A percentile compares a stretch with the other conserved stretches of the same genome.
These are phyloP conservation scores for Xylaria hypoxylon DNA, from an alignment of 2,329 filamentous ascomycete genomes.

Conservation along the genomic window DNA sequence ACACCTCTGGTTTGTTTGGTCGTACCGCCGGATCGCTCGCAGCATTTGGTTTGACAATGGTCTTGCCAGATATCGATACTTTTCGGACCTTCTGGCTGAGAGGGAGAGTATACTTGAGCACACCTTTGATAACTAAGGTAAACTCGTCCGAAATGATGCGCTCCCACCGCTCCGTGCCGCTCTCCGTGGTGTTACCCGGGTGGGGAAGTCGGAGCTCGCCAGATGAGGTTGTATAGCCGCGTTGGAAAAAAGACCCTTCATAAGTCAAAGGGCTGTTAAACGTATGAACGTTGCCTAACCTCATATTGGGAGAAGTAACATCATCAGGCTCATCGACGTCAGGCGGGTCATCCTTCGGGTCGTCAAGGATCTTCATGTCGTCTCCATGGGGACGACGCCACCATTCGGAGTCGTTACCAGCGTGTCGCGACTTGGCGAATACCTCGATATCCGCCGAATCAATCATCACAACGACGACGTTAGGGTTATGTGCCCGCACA, in stretches of 20 bases:
- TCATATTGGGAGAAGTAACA: conserved; percentile 81
- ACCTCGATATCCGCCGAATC: conserved; percentile 90
- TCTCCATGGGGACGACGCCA: conserved; percentile 59
- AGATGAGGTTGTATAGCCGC: conserved; percentile 75
- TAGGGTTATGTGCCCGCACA: conserved; percentile 90
- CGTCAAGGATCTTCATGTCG: conserved; percentile 50
- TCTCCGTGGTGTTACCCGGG: conserved; percentile 89
- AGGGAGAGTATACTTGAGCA: conserved; percentile 82
- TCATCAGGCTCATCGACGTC: conserved; percentile 67
- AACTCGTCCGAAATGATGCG: conserved; percentile 91
- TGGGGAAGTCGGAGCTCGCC: conserved; percentile 85
- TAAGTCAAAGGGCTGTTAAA: conserved; percentile 92
- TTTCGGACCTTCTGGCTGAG: conserved; percentile 70
- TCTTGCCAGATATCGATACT: conserved; percentile 69
- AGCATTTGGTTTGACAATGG: conserved; percentile 71
- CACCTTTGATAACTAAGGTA: conserved; percentile 90
- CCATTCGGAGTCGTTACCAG: conserved; percentile 76
- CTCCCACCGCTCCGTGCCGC: conserved; percentile 89
- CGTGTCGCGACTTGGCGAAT: conserved; percentile 93
- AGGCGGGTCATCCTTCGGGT: conserved; percentile 56
- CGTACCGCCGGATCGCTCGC: conserved; percentile 63
- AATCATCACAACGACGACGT: conserved; percentile 88
- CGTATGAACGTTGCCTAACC: conserved; percentile 86
- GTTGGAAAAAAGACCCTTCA: conserved; percentile 88
- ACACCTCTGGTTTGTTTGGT: conserved; percentile 55